These are phyloP conservation scores for Dryadomyces sulphureus DNA, from an alignment of 2,329 filamentous ascomycete genomes.

Conservation along the genomic window DNA sequence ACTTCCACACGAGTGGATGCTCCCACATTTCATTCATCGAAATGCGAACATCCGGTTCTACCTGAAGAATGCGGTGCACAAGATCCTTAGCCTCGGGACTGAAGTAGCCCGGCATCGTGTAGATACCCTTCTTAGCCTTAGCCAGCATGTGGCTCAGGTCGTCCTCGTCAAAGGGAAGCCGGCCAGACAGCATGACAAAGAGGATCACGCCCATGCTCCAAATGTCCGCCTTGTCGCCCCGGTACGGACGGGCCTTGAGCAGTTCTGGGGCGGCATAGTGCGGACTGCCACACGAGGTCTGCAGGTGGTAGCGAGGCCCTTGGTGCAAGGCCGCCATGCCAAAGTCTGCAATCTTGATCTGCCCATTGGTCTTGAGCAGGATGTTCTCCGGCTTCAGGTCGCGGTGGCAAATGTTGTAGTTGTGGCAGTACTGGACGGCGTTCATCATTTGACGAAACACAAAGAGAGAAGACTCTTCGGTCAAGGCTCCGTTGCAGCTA, in stretches of 20 bases:
- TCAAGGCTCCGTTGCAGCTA: slow-evolving; percentile 53
- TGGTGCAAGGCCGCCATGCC: slow-evolving; percentile 91
- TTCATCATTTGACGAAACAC: slow-evolving; percentile 91
- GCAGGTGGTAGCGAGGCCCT: slow-evolving; percentile 61
- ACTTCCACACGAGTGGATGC: slow-evolving; percentile 76
- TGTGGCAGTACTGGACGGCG: slow-evolving; percentile 82
- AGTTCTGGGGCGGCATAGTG: slow-evolving; percentile 95
- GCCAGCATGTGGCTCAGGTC: slow-evolving; percentile 47
- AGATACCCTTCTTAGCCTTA: slow-evolving; percentile 44
- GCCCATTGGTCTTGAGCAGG: slow-evolving; percentile 57
- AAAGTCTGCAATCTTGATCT: slow-evolving; percentile 92
- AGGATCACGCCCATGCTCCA: slow-evolving; percentile 91
- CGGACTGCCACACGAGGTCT: slow-evolving; percentile 86
- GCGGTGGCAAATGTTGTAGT: slow-evolving; percentile 88
- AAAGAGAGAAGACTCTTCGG: slow-evolving; percentile 65
- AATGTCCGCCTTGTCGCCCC: slow-evolving; percentile 75
- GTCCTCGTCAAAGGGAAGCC: slow-evolving; percentile 65
- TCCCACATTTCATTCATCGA: slow-evolving; percentile 69
- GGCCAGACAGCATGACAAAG: slow-evolving; percentile 73
- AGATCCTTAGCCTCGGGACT: slow-evolving; percentile 60
- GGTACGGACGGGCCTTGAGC: slow-evolving; percentile 61
- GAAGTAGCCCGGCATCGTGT: slow-evolving; percentile 47
- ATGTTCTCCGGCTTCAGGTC: slow-evolving; percentile 98
- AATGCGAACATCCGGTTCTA: slow-evolving; percentile 66
- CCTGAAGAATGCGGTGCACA: slow-evolving; percentile 63